phyloP scores from a whole-genome alignment of 1,284 basidiomycete species.

The Pascua guehoae region DNA sequence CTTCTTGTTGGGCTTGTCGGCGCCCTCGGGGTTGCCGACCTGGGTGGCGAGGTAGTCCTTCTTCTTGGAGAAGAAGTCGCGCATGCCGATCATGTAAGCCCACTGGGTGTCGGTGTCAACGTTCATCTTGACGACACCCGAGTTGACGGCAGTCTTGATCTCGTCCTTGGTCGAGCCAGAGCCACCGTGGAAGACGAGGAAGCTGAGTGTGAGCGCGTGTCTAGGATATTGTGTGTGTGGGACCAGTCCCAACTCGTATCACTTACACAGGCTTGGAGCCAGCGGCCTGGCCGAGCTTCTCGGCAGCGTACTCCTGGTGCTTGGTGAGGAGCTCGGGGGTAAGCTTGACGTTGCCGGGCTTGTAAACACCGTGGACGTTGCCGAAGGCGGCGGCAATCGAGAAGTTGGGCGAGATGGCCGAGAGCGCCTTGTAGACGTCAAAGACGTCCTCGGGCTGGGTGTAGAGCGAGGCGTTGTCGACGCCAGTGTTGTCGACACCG shows the following conservation, averaged over 20 bases:
- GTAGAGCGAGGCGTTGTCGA: constrained; percentile 92
- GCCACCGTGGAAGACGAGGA: constrained; percentile 99
- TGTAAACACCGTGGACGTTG: constrained; percentile 95
- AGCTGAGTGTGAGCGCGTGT: constrained; percentile 58
- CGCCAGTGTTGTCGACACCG: constrained; percentile 92
- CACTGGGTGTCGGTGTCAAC: constrained; percentile 70
- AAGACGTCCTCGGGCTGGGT: constrained; percentile 97
- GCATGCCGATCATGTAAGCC: constrained; percentile 85
- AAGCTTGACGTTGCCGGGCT: constrained; percentile 88
- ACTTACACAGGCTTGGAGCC: constrained; percentile 66
- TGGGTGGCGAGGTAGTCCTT: constrained; percentile 80
- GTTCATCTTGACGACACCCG: constrained; percentile 98
- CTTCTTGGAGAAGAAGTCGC: constrained; percentile 81
- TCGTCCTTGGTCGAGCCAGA: constrained; percentile 97
- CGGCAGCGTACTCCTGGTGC: constrained; percentile 78
- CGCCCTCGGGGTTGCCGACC: constrained; percentile 89
- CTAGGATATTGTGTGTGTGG: too few species aligned
- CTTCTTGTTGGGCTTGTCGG: constrained; percentile 98
- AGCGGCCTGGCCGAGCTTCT: constrained; percentile 63
- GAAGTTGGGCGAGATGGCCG: constrained; percentile 87
- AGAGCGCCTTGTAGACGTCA: constrained; percentile 83
- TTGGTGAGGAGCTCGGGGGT: constrained; percentile 87
- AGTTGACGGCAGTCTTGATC: constrained; percentile 83
- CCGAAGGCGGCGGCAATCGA: constrained; percentile 89
- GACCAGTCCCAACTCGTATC: too few species aligned